Percentiles rank a stretch among this genome's conserved stretches.
Evolutionary conservation across 139 green algal species (phyloP).

Genomic region (Dunaliella primolecta): DNA sequence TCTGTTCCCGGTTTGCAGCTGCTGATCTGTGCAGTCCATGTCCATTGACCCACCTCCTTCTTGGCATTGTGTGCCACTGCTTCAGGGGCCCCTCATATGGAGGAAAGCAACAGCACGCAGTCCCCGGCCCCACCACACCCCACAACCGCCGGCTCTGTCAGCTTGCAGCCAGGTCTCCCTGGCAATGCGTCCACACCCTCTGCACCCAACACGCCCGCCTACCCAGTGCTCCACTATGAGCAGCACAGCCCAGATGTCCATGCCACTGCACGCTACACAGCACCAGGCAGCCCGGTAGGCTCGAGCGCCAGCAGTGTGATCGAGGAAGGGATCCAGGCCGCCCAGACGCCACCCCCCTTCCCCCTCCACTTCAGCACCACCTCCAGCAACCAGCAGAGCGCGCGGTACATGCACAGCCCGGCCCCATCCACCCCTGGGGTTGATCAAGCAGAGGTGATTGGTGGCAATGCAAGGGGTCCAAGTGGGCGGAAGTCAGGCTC

Average conservation of each 20-base stretch:
- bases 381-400: background rate
- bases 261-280: background rate
- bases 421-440: background rate
- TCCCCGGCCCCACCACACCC: too few relatives aligned
- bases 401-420: background rate
- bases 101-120: too few relatives aligned
- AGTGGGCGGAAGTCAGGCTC: background rate
- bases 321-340: background rate
- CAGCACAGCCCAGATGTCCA: background rate
- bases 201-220: background rate
- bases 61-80: too few relatives aligned
- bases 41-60: too few relatives aligned
- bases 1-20: too few relatives aligned
- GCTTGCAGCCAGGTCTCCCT: too few relatives aligned
- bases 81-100: too few relatives aligned
- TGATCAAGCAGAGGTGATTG: background rate
- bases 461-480: background rate
- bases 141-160: too few relatives aligned
- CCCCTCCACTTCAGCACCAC: background rate
- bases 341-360: background rate
- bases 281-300: background rate
- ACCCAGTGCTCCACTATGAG: background rate
- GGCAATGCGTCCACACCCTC: too few relatives aligned
- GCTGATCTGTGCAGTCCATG: too few relatives aligned
- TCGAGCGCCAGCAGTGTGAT: background rate